Percentiles rank a stretch among this genome's conserved stretches.
These are phyloP conservation scores for Pythium coloratum DNA, from an alignment of 352 stramenopile genomes.

Conservation along the genomic window DNA sequence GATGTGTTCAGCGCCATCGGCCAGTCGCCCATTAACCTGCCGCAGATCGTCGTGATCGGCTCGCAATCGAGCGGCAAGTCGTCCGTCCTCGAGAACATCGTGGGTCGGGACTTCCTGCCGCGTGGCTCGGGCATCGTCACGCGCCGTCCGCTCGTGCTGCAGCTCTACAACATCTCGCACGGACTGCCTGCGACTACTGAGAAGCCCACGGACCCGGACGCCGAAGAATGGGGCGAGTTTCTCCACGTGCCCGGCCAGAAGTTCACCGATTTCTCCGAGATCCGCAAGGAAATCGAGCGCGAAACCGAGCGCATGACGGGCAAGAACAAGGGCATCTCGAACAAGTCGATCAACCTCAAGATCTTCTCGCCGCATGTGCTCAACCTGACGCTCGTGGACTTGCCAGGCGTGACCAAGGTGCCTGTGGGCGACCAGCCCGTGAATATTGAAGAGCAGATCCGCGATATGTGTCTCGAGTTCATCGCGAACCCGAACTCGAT, in stretches of 20 bases:
- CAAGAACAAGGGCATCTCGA: conserved; percentile 98
- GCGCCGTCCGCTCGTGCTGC: conserved; percentile 96
- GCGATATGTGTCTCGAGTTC: conserved; percentile 98
- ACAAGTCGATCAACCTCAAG: conserved; percentile 99
- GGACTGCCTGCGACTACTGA: conserved; percentile 9
- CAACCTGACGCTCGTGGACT: conserved; percentile 99
- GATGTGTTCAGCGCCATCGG: conserved; percentile 98
- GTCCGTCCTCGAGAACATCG: conserved; percentile 95
- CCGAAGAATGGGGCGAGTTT: conserved; percentile 98
- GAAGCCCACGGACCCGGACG: conserved; percentile 21
- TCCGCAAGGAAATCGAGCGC: conserved; percentile 97
- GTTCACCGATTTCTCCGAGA: conserved; percentile 97
- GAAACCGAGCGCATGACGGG: conserved; percentile 96
- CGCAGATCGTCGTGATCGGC: conserved; percentile 98
- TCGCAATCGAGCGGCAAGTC: conserved; percentile 97
- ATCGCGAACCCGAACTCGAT: conserved; percentile 99
- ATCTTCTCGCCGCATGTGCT: conserved; percentile 98
- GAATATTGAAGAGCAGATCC: conserved; percentile 99
- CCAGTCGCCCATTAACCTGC: conserved; percentile 94
- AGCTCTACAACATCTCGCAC: conserved; percentile 94
- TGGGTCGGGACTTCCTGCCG: conserved; percentile 95
- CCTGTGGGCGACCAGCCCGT: conserved; percentile 98
- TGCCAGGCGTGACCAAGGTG: conserved; percentile 98
- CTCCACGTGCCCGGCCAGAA: conserved; percentile 95
- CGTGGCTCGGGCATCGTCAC: conserved; percentile 98